Evolutionary conservation across 108 stramenopile genomes (phyloP), one percentile per base, ranked within the genome.

Genomic region (Skeletonema potamos): DNA sequence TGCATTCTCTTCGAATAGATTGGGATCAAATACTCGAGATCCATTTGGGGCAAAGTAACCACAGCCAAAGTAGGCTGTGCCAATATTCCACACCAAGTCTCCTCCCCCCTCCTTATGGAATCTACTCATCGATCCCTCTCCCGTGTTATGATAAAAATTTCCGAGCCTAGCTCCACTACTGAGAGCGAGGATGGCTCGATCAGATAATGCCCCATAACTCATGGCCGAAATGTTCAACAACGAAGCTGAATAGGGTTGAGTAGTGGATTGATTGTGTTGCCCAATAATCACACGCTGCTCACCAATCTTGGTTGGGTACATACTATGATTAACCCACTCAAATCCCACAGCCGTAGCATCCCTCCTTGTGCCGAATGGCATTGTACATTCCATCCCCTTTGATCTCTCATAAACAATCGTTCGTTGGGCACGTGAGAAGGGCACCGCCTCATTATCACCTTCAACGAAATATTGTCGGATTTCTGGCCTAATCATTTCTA

Each of bases 61-160:
- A 70, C 93, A 94, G 28, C 92, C 95, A 86, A 94, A 96, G 83
- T 96, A 96, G 10, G 83, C 95, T 1, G 95, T 96, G 32, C 95
- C 95, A 17, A 96, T 77, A 64, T 96, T 96, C 95, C 95, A 96
- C 11, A 93, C 91, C 17, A 96, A 56, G 68, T 89, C 84, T n/a
- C 85, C 95, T 28, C 92, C 92, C 39, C 89, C 82, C 59, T 90
- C 69, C 9, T 73, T 66, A 72, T 90, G 89, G 37, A 84, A 88
- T 15, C 71, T 66, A 27, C 85, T 86, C 12, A 94, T 73, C 26
- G 87, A 92, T 8, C 93, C 95, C 76, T 96, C 95, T 24, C 95
- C 95, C n/a, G 95, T 94, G 68, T 96, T 96, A 80, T 96, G 95
- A 73, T 84, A 92, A 65, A 96, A 96, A 29, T 68, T 58, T 4